Evolutionary conservation across 768 basidiomycete species (phyloP), one percentile per base, ranked within the genome.

Genomic region (Tylopilus felleus): DNA sequence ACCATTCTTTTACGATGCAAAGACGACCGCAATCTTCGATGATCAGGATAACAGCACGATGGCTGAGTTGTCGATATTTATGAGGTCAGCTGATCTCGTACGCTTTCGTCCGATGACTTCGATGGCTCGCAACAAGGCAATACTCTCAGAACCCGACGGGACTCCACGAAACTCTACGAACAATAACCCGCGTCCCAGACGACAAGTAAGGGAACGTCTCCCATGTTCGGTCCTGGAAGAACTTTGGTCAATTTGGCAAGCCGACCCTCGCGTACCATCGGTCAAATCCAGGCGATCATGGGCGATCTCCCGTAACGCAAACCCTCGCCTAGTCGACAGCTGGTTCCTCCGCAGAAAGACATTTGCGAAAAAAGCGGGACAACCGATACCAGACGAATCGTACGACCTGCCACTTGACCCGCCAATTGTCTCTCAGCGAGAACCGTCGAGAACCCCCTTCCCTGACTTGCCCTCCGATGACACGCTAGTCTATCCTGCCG

Each of bases 191-290:
- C 61, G 52, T 23, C 54, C 29, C 33, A 36, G 31, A 23, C 63
- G 43, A 21, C 39, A 23, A 7, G 23, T 13, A 13, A 55, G 48
- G 41, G 63, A 65, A 19, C 51, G 44, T 44, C 60, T 65, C 40
- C 2, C 35, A 17, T n/a, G 14, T 19, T 51, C 52, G 1, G 42
- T 57, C 38, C 53, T 68, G 19, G 28, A 51, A 39, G 68, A 69
- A 17, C 70, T 69, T 22, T 68, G 65, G 66, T 60, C 50, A 5
- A 69, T 69, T 38, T 69, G 70, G 68, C 60, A 31, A 38, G 46
- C 55, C 8, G 46, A 72, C 48, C 66, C 60, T 9, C 68, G 70
- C 38, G 57, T 69, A 4, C 68, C 68, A 28, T 62, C 70, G 3
- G 9, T 68, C 31, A 52, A 47, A 25, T 69, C 70, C n/a, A 52